A percentile compares a stretch with the other conserved stretches of the same genome.
These are phyloP conservation scores for Aureobasidium melanogenum DNA, from an alignment of 2,329 filamentous ascomycete species.

Conservation along the genomic window DNA sequence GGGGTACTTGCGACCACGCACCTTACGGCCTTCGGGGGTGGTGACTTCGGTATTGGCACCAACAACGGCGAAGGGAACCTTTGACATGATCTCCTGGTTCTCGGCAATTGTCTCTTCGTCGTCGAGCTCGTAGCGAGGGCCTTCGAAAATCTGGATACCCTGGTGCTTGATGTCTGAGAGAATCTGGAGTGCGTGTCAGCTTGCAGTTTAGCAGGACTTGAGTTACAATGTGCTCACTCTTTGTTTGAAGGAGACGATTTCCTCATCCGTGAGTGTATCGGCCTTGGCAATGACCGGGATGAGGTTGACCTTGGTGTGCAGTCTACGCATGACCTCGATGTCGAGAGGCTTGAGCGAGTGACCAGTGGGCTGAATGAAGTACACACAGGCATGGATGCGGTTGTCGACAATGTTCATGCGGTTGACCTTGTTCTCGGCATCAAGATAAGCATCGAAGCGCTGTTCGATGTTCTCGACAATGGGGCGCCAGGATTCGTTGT, in stretches of 20 bases:
- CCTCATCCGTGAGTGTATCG: conserved; percentile 94
- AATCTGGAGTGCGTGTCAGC: conserved; percentile 51
- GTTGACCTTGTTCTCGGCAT: conserved; percentile 99
- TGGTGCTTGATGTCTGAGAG: conserved; percentile 94
- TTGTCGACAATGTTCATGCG: conserved; percentile 99
- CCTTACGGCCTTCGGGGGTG: conserved; percentile 85
- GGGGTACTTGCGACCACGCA: conserved; percentile 90
- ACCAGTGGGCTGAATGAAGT: conserved; percentile 98
- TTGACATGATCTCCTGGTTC: conserved; percentile 99
- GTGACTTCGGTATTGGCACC: conserved; percentile 93
- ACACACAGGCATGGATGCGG: conserved; percentile 96
- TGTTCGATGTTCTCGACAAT: conserved; percentile 99
- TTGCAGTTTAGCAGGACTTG: neutral
- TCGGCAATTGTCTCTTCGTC: conserved; percentile 99
- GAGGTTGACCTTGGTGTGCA: conserved; percentile 99
- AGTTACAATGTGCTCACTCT: conserved; percentile 56
- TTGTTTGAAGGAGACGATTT: conserved; percentile 89
- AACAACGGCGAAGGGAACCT: conserved; percentile 96
- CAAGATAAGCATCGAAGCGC: conserved; percentile 94
- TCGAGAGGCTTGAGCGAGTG: conserved; percentile 97
- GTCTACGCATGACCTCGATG: conserved; percentile 97
- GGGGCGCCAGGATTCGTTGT: conserved; percentile 97
- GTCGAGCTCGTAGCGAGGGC: conserved; percentile 94
- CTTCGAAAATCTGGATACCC: conserved; percentile 97
- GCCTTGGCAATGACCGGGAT: conserved; percentile 99